Evolutionary conservation across 2,329 filamentous ascomycete genomes (phyloP).

Genomic region (Chaetomiaceae sp.): DNA sequence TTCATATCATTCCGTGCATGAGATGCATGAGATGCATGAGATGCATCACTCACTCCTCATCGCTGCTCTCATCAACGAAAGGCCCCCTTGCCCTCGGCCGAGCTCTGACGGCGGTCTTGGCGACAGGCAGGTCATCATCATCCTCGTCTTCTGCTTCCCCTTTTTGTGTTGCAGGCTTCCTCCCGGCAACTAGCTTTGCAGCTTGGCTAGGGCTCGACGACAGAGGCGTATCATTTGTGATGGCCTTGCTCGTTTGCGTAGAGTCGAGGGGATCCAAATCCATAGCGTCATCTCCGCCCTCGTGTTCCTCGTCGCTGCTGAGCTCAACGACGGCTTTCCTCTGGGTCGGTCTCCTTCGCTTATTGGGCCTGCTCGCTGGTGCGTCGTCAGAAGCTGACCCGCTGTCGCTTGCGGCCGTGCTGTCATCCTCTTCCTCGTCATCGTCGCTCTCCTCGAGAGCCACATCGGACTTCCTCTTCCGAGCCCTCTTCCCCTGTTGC

Average conservation of each 20-base stretch:
- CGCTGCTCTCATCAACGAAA: constrained; percentile 56
- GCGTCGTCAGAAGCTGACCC: not conserved
- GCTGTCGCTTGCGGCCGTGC: constrained; percentile 21
- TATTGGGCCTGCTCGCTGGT: not conserved
- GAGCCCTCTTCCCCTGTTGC: constrained; percentile 4
- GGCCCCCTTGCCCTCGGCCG: constrained; percentile 46
- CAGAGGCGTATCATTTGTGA: constrained; percentile 35
- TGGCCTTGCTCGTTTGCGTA: constrained; percentile 22
- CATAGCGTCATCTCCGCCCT: constrained; percentile 27
- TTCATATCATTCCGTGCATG: not conserved
- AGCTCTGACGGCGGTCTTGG: constrained; percentile 15
- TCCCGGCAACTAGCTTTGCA: constrained; percentile 25
- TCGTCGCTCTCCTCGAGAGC: constrained; percentile 28
- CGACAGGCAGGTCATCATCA: constrained; percentile 29
- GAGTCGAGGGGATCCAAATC: constrained; percentile 20
- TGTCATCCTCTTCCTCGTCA: constrained; percentile 25
- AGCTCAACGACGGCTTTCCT: constrained; percentile 1
- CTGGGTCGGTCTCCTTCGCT: constrained; percentile 12
- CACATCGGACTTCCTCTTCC: constrained; percentile 28
- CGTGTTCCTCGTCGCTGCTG: constrained; percentile 22
- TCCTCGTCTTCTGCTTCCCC: constrained; percentile 38
- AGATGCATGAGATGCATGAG: too few species aligned
- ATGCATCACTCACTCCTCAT: constrained; percentile 42
- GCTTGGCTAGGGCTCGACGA: constrained; percentile 35
- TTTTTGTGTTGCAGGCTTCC: constrained; percentile 29